Percentiles rank a stretch among this genome's conserved stretches.
phyloP scores from a whole-genome alignment of 2,329 filamentous ascomycete genomes.

The Ophiostoma ulmi region DNA sequence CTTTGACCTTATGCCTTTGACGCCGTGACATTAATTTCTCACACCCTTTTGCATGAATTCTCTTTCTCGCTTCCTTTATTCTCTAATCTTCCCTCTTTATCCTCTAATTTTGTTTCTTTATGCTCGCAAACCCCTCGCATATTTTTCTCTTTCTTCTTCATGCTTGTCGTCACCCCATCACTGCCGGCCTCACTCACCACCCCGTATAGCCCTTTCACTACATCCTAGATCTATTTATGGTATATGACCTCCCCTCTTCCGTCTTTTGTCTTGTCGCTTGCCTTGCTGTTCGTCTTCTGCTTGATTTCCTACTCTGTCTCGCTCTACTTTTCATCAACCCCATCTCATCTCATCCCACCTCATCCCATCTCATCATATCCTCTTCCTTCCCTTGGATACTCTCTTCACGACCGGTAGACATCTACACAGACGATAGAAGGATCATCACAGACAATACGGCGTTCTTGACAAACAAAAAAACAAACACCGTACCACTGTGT shows the following conservation, averaged over 20 bases:
- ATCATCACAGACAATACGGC: neutral
- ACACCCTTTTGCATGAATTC: neutral
- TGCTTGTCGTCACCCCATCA: too few relatives aligned
- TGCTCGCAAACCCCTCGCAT: neutral
- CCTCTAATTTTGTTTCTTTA: neutral
- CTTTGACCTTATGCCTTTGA: neutral
- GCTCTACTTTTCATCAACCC: neutral
- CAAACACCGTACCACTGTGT: neutral
- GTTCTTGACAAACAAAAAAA: neutral
- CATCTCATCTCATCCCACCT: neutral
- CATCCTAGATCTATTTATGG: slow-evolving; percentile 11
- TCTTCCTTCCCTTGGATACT: neutral
- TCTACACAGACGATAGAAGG: neutral
- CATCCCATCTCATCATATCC: neutral
- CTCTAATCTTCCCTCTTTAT: neutral
- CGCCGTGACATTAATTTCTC: neutral
- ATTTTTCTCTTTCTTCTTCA: neutral
- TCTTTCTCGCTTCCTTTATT: too few relatives aligned
- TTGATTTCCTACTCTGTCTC: neutral
- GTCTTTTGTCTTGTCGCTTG: neutral
- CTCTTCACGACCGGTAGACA: neutral
- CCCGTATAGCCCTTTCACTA: neutral
- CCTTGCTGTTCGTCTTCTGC: neutral
- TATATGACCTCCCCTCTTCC: slow-evolving; percentile 10
- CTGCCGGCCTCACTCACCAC: neutral